phyloP scores from a whole-genome alignment of 176 grass and related monocot species.

The Secale cereale region DNA sequence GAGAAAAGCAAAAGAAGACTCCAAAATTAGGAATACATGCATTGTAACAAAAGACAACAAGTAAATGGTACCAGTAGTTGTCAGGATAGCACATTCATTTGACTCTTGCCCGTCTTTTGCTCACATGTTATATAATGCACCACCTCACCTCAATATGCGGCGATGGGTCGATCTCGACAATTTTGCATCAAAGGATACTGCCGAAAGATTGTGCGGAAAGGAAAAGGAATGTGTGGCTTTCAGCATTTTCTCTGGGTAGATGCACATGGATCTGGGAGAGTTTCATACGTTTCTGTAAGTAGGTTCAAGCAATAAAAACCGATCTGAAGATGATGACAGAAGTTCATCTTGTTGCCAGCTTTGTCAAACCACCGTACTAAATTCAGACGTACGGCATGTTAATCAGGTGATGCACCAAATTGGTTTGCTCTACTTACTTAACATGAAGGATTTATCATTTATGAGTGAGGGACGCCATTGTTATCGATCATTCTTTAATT shows the following conservation, averaged over 20 bases:
- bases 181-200: not conserved
- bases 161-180: not conserved
- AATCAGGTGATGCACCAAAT: not conserved
- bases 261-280: conserved; percentile 22
- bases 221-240: not conserved
- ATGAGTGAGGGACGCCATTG: not conserved
- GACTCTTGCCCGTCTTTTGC: not conserved
- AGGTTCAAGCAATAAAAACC: not conserved
- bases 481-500: not conserved
- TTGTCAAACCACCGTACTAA: not conserved
- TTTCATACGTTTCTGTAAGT: conserved; percentile 35
- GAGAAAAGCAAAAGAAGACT: not conserved
- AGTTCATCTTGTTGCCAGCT: not conserved
- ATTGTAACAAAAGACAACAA: not conserved
- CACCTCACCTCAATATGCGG: not conserved
- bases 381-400: not conserved
- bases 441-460: not conserved
- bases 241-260: conserved; percentile 1
- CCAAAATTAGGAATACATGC: not conserved
- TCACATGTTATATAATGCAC: too few relatives aligned
- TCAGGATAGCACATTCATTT: not conserved
- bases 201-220: not conserved
- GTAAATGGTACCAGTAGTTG: not conserved
- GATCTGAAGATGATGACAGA: not conserved
- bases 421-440: not conserved